A percentile compares a stretch with the other conserved stretches of the same genome.
These are phyloP conservation scores for Colletotrichum nymphaeae DNA, from an alignment of 2,329 filamentous ascomycete species.

Conservation along the genomic window DNA sequence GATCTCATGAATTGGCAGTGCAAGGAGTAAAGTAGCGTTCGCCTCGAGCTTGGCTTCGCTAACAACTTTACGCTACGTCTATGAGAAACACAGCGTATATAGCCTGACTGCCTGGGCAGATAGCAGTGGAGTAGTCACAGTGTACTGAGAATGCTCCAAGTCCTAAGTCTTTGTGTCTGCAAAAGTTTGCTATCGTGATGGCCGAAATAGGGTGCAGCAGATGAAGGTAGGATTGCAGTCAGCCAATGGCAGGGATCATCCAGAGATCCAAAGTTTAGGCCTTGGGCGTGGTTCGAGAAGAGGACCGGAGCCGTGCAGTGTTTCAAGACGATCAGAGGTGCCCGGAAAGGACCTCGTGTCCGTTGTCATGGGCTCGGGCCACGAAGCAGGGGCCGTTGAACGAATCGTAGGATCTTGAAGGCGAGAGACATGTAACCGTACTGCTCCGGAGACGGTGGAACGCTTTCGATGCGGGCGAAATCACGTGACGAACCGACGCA, in stretches of 20 bases:
- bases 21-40: no score
- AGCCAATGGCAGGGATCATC: background rate
- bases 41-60: background rate
- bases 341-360: background rate
- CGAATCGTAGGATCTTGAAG: background rate
- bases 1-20: no score
- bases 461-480: background rate
- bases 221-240: constrained; percentile 8
- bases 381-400: constrained; percentile 2
- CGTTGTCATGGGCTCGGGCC: background rate
- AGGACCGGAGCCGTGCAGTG: background rate
- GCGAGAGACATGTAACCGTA: background rate
- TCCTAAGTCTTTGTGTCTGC: background rate
- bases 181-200: background rate
- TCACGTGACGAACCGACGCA: constrained; percentile 6
- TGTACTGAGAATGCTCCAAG: no score
- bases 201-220: background rate
- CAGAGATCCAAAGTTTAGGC: background rate
- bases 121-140: background rate
- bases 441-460: background rate
- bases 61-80: background rate
- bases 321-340: background rate
- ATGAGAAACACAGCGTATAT: background rate
- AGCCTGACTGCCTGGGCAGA: background rate
- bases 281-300: background rate